These are phyloP conservation scores for Jatropha multifida DNA, from an alignment of 441 rosid genomes.

Conservation along the genomic window DNA sequence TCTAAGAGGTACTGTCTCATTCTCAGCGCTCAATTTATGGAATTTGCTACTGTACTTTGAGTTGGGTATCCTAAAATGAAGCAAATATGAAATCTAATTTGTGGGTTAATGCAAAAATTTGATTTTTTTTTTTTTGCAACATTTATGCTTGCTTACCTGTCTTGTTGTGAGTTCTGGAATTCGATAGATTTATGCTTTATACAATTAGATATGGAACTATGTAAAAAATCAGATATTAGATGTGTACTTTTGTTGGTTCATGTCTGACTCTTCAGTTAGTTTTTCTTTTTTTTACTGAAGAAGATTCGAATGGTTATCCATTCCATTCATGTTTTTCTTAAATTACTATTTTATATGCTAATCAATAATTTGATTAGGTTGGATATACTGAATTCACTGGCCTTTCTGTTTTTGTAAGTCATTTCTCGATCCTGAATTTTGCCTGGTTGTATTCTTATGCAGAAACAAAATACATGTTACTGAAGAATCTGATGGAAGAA, in stretches of 20 bases:
- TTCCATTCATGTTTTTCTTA: background rate
- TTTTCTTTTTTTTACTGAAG: background rate
- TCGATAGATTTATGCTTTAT: background rate
- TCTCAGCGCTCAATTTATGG: background rate
- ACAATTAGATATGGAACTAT: too few species aligned
- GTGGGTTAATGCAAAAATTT: background rate
- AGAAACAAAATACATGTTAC: slow-evolving; percentile 34
- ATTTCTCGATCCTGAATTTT: background rate
- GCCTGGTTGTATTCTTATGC: slow-evolving; percentile 24
- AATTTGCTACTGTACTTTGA: background rate
- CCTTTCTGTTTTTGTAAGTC: background rate
- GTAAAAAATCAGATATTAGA: background rate
- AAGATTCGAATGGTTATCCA: too few species aligned
- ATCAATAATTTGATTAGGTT: background rate
- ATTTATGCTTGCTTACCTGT: background rate
- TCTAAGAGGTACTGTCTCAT: slow-evolving; percentile 20
- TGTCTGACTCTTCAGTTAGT: background rate
- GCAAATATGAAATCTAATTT: background rate
- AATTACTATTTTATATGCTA: background rate
- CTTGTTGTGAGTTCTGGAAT: background rate
- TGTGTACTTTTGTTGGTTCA: background rate
- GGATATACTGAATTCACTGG: background rate
- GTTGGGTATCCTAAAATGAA: background rate
- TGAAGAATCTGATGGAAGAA: slow-evolving; percentile 62
- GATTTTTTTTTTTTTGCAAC: background rate